Evolutionary conservation across 257 asterid genomes (phyloP).

Genomic region (Fraxinus pennsylvanica): DNA sequence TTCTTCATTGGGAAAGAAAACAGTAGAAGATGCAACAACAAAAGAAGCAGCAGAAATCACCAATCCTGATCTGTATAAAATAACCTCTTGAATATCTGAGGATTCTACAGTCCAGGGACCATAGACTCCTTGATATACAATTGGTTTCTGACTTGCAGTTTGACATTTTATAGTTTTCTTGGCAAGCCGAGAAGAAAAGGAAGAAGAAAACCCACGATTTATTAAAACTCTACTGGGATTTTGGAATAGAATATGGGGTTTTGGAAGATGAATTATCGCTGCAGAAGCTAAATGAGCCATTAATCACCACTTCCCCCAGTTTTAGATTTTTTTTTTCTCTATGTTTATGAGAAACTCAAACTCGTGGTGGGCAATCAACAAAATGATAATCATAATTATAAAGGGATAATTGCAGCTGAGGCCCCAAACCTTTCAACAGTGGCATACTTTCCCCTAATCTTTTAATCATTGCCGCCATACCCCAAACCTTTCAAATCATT

Average conservation of each 20-base stretch:
- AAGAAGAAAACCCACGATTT: conserved; percentile 20
- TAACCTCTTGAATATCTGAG: conserved; percentile 78
- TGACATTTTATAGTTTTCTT: conserved; percentile 32
- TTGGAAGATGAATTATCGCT: conserved; percentile 24
- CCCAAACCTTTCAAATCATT: too few relatives aligned
- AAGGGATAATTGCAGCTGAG: too few relatives aligned
- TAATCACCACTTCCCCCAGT: not conserved
- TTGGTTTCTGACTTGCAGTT: conserved; percentile 41
- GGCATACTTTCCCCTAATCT: too few relatives aligned
- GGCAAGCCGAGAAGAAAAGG: conserved; percentile 4
- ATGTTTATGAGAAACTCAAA: not conserved
- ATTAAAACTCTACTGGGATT: conserved; percentile 11
- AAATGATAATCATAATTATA: too few relatives aligned
- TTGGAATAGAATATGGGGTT: conserved; percentile 28
- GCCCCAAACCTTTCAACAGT: too few relatives aligned
- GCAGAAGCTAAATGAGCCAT: not conserved
- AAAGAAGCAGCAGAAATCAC: conserved; percentile 82
- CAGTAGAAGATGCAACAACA: conserved; percentile 64
- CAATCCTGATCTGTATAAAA: conserved; percentile 76
- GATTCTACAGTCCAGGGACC: conserved; percentile 85
- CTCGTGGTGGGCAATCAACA: not conserved
- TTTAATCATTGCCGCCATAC: too few relatives aligned
- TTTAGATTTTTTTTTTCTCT: not conserved
- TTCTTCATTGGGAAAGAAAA: conserved; percentile 43
- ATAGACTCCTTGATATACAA: conserved; percentile 68